These are phyloP conservation scores for Craterostigma plantagineum DNA, from an alignment of 257 asterid species.

Conservation along the genomic window DNA sequence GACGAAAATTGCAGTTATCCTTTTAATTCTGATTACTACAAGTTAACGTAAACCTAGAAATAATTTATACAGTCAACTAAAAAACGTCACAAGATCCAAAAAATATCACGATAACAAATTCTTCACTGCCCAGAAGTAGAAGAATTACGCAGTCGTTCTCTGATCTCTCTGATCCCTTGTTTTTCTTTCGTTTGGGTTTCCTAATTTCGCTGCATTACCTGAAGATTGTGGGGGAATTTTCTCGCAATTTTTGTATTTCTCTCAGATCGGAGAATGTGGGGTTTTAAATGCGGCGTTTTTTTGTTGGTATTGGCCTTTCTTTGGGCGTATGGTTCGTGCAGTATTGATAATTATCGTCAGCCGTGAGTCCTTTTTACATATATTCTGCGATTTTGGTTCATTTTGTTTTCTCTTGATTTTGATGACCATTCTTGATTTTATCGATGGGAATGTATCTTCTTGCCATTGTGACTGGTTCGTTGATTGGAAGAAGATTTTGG, in stretches of 20 bases:
- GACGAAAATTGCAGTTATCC: no score
- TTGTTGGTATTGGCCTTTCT: slow-evolving; percentile 24
- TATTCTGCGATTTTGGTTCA: background rate
- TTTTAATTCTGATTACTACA: no score
- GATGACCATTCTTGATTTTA: background rate
- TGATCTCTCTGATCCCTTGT: no score
- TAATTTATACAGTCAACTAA: no score
- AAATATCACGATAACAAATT: no score
- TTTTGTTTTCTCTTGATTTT: slow-evolving; percentile 11
- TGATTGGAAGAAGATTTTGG: background rate
- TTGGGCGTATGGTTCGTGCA: slow-evolving; percentile 25
- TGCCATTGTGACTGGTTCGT: background rate
- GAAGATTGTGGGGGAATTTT: background rate
- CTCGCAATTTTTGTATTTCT: slow-evolving; percentile 11
- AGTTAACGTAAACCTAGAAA: no score
- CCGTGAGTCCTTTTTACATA: slow-evolving; percentile 37
- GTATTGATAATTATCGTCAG: slow-evolving; percentile 48
- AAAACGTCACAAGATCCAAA: no score
- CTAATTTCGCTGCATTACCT: no score
- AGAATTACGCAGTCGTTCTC: no score
- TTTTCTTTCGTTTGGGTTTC: no score
- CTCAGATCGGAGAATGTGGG: slow-evolving; percentile 49
- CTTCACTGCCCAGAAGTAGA: no score
- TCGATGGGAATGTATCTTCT: slow-evolving; percentile 9
- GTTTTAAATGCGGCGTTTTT: slow-evolving; percentile 16